phyloP scores from a whole-genome alignment of 2,329 filamentous ascomycete genomes.

The Bertia moriformis region DNA sequence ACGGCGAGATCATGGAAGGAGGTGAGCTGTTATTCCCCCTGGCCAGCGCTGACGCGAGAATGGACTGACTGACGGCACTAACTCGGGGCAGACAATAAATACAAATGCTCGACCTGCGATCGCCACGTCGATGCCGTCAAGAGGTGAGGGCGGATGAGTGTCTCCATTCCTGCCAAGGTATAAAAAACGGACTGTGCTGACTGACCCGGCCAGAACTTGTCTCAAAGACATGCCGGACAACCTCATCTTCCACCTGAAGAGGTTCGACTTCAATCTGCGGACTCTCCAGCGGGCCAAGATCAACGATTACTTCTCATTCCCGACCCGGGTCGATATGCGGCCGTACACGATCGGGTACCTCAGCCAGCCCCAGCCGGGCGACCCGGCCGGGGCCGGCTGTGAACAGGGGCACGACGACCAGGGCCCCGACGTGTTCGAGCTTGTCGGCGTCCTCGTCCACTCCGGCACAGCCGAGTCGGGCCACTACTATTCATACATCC shows the following conservation, averaged over 20 bases:
- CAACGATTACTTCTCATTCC: conserved; percentile 88
- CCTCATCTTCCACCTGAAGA: conserved; percentile 85
- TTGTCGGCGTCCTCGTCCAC: conserved; percentile 91
- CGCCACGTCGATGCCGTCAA: conserved; percentile 87
- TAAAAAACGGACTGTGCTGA: conserved; percentile 3
- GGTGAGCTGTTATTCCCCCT: conserved; percentile 30
- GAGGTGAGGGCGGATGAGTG: conserved; percentile 36
- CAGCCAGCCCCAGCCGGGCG: conserved; percentile 42
- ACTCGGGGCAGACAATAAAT: conserved; percentile 67
- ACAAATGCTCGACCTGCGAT: conserved; percentile 85
- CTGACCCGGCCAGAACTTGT: conserved; percentile 46
- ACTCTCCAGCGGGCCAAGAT: conserved; percentile 78
- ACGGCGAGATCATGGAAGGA: conserved; percentile 91
- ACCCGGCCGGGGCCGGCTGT: no score
- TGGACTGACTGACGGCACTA: conserved; percentile 9
- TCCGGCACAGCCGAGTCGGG: conserved; percentile 84
- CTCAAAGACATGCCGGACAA: conserved; percentile 87
- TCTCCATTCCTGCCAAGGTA: no score
- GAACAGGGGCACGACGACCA: no score
- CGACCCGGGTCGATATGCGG: conserved; percentile 67
- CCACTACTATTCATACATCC: conserved; percentile 93
- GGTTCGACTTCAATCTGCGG: conserved; percentile 68
- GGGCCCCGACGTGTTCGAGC: conserved; percentile 67
- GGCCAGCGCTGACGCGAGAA: no score
- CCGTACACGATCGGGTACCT: conserved; percentile 82